Percentiles rank a stretch among this genome's conserved stretches.
phyloP scores from a whole-genome alignment of 2,329 filamentous ascomycete genomes.

The Aspergillus oerlinghausenensis region DNA sequence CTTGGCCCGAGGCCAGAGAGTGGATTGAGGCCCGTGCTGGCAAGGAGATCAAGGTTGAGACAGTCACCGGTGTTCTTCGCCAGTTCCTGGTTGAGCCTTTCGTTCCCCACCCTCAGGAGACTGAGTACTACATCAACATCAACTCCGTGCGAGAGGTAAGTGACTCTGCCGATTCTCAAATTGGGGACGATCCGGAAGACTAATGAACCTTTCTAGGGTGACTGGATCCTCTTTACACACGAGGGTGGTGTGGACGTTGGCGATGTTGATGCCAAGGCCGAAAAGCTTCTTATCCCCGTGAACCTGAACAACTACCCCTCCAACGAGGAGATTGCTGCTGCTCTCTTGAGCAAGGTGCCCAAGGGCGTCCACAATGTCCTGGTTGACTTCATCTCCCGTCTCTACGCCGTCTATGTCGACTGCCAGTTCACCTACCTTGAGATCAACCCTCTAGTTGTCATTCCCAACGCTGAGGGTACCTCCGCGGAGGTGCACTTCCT shows the following conservation, averaged over 20 bases:
- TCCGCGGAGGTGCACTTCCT: conserved; percentile 96
- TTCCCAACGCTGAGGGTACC: conserved; percentile 87
- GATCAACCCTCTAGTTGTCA: conserved; percentile 98
- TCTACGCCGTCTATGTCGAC: conserved; percentile 99
- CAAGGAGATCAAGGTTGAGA: conserved; percentile 91
- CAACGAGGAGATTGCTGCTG: conserved; percentile 83
- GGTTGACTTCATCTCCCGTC: conserved; percentile 96
- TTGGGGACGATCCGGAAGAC: conserved; percentile 24
- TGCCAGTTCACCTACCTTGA: conserved; percentile 99
- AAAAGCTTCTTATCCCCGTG: conserved; percentile 97
- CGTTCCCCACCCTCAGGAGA: conserved; percentile 89
- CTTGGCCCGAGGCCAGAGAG: conserved; percentile 86
- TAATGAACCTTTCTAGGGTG: conserved; percentile 58
- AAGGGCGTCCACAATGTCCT: conserved; percentile 95
- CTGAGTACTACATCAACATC: conserved; percentile 99
- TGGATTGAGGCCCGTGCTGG: conserved; percentile 92
- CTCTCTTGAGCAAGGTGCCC: conserved; percentile 88
- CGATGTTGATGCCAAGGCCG: conserved; percentile 97
- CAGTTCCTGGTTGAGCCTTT: conserved; percentile 99
- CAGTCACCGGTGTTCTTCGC: conserved; percentile 78
- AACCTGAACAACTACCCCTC: conserved; percentile 92
- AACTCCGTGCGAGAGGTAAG: conserved; percentile 99
- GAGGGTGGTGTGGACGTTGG: conserved; percentile 99
- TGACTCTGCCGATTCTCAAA: conserved; percentile 22
- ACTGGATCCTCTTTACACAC: conserved; percentile 99